Evolutionary conservation across 768 basidiomycete genomes (phyloP).

Genomic region (Tricholoma matsutake): DNA sequence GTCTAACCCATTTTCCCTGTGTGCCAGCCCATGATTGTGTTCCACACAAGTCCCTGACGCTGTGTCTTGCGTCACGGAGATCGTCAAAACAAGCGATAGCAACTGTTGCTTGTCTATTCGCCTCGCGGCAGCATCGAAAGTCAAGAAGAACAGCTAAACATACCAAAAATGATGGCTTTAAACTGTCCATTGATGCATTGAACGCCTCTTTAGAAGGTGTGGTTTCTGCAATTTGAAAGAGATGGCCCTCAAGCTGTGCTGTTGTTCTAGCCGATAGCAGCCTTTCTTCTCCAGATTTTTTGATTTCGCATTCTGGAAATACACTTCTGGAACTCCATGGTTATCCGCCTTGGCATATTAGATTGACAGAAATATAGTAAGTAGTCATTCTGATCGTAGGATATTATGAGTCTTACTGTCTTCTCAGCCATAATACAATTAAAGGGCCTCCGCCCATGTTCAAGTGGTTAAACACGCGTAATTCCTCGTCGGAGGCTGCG

Average conservation of each 20-base stretch:
- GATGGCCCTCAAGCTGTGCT: slow-evolving; percentile 5
- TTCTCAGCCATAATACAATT: slow-evolving; percentile 28
- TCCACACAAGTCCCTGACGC: slow-evolving; percentile 32
- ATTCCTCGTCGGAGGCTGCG: slow-evolving; percentile 9
- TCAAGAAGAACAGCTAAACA: slow-evolving; percentile 16
- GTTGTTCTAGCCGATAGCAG: slow-evolving; percentile 42
- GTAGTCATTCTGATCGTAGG: slow-evolving; percentile 18
- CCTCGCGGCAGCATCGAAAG: slow-evolving; percentile 27
- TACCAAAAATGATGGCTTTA: slow-evolving; percentile 23
- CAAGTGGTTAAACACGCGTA: background rate
- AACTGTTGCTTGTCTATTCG: slow-evolving; percentile 46
- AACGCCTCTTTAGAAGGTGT: slow-evolving; percentile 59
- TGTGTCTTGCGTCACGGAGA: slow-evolving; percentile 55
- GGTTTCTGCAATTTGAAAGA: slow-evolving; percentile 7
- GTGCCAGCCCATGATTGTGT: background rate
- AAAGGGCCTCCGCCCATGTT: background rate
- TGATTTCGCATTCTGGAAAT: slow-evolving; percentile 62
- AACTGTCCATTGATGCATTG: slow-evolving; percentile 43
- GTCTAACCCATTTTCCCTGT: background rate
- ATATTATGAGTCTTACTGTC: background rate
- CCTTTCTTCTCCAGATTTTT: slow-evolving; percentile 68
- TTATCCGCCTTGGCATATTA: slow-evolving; percentile 85
- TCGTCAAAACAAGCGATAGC: slow-evolving; percentile 68
- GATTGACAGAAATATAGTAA: slow-evolving; percentile 78
- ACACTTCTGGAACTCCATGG: slow-evolving; percentile 65